Evolutionary conservation across 169 alveolate species (phyloP).

Genomic region (Plasmodium gaboni): DNA sequence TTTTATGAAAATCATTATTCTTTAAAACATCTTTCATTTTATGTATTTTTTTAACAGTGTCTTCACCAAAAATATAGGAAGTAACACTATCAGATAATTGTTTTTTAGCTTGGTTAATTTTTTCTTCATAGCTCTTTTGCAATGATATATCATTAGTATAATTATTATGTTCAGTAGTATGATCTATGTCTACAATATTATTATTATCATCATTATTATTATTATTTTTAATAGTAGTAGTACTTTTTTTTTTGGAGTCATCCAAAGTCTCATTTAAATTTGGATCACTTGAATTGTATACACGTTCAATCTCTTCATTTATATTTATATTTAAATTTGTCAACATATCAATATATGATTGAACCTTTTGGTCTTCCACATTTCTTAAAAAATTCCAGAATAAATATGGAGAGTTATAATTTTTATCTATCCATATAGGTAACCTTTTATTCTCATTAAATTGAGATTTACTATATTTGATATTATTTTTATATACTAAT

Average conservation of each 20-base stretch:
- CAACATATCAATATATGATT: conserved; percentile 34
- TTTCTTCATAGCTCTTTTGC: not conserved
- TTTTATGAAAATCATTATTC: conserved; percentile 4
- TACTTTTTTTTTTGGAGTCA: not conserved
- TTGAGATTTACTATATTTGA: conserved; percentile 81
- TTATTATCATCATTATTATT: not conserved
- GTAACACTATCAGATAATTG: conserved; percentile 63
- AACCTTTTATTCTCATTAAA: conserved; percentile 35
- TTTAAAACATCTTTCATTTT: conserved; percentile 32
- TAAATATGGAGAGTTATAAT: conserved; percentile 21
- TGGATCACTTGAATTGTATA: too few relatives aligned
- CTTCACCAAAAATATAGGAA: conserved; percentile 41
- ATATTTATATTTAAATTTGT: conserved; percentile 38
- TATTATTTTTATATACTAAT: conserved; percentile 76
- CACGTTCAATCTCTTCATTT: not conserved
- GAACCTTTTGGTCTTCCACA: conserved; percentile 50
- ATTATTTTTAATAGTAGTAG: too few relatives aligned
- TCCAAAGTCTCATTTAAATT: too few relatives aligned
- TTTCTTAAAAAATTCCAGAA: conserved; percentile 77
- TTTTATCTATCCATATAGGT: conserved; percentile 52
- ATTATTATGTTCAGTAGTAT: not conserved
- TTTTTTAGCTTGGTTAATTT: conserved; percentile 60
- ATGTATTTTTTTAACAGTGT: conserved; percentile 23
- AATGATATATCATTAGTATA: not conserved
- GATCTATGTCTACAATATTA: not conserved